Base-by-base conservation (phyloP, 345 rosid genomes). In the Aegle marmelos region DNA sequence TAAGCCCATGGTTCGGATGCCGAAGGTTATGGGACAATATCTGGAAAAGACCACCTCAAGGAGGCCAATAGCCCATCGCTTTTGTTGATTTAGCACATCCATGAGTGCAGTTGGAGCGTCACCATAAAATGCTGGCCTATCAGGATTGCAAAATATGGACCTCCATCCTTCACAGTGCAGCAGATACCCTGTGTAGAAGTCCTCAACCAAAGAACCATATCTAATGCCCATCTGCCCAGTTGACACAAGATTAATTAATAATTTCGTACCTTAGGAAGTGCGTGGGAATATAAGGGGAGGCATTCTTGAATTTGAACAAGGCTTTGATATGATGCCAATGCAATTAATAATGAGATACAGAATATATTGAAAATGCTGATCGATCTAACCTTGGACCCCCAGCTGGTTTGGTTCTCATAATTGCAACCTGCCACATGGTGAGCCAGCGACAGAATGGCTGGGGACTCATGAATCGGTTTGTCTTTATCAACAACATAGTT, bases 161-260 rank as follows among this genome's bases (percentile, higher is more conserved):
- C 70, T 87, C 98, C 97, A 94, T 6, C 94, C 96, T 71, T 90
- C 91, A 78, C 97, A 86, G 0, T 90, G 88, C 33, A 94, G 79
- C 11, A 27, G 65, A 62, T 79, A 90, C 0, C 93, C 90, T 10
- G 98, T 91, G 79, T 77, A 87, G 61, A 58, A 87, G 79, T 92
- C 96, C 81, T 94, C 98, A 19, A 89, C 92, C 58, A 94, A 65
- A 1, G 97, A 88, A 0, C 97, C 97, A 72, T 92, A 94, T 61
- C 89, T 80, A 24, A 84, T 86, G 0, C 98, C 98, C 37, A 81
- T 82, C 94, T 92, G 84, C 72, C 78, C 28, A 73, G 24, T 53
- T 13, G 25, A 17, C 57, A 53, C 2, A 53, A 53, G 21, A 53
- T 4, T 45, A 45, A 13, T 45, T 45, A 45, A 13, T 13, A 45